These are phyloP conservation scores for Fusarium musae DNA, from an alignment of 2,329 filamentous ascomycete genomes.

Conservation along the genomic window DNA sequence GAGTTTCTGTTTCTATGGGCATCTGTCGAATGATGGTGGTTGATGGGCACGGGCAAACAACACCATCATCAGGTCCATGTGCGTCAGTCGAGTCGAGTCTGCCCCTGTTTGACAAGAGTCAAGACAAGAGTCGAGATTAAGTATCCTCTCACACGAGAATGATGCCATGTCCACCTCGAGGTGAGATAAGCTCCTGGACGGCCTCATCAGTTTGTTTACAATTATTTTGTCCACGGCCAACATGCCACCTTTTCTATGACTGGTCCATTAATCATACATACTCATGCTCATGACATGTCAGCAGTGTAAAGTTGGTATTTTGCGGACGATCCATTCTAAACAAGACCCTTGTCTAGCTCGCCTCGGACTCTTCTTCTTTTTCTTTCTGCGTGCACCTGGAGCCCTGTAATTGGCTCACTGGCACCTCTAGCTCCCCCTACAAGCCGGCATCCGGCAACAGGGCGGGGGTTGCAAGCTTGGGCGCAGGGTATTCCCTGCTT, in stretches of 20 bases:
- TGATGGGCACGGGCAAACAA: conserved; percentile 32
- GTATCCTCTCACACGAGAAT: conserved; percentile 9
- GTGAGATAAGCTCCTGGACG: conserved; percentile 1
- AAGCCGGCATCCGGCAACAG: conserved; percentile 29
- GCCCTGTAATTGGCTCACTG: conserved; percentile 8
- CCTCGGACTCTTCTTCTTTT: conserved; percentile 8
- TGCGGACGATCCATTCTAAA: conserved; percentile 17
- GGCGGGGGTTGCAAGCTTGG: conserved; percentile 12
- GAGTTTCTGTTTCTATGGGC: background rate
- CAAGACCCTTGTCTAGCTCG: conserved; percentile 16
- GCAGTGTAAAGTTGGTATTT: conserved; percentile 18
- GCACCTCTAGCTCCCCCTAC: background rate
- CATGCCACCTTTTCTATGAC: conserved; percentile 10
- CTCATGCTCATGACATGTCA: conserved; percentile 8
- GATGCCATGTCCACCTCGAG: background rate
- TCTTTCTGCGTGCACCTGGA: conserved; percentile 3
- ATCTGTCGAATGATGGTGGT: conserved; percentile 29
- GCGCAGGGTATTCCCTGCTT: conserved; percentile 21
- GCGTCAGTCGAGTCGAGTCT: conserved; percentile 5
- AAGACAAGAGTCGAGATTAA: background rate
- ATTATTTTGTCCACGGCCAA: conserved; percentile 6
- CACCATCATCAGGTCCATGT: conserved; percentile 35
- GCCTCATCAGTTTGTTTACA: background rate
- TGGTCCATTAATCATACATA: conserved; percentile 7
- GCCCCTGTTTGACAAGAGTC: background rate